Percentiles rank a stretch among this genome's conserved stretches.
Conservation (phyloP, 139 green algal genomes). For the Desmodesmus armatus region DNA sequence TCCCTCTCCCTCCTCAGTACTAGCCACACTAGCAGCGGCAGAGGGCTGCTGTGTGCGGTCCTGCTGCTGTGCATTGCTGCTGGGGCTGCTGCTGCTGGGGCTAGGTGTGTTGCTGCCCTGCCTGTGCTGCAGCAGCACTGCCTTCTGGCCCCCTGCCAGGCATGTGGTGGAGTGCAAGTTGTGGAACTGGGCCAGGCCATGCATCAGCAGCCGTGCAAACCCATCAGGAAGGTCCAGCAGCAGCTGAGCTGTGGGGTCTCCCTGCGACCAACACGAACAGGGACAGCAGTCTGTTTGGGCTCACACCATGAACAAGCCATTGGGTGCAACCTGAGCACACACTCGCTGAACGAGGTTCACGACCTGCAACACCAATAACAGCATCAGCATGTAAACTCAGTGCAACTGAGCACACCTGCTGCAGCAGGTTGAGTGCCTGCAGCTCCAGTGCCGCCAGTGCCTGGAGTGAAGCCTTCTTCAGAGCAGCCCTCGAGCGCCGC, state of each 20-base stretch:
- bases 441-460: conserved; percentile 62
- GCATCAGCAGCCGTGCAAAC: conserved; percentile 53
- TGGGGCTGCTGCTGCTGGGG: not conserved
- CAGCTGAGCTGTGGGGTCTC: conserved; percentile 8
- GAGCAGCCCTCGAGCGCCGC: conserved; percentile 42
- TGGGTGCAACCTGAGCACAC: too few species aligned
- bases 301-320: not conserved
- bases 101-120: not conserved
- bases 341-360: too few species aligned
- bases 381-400: not conserved
- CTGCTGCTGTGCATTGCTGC: not conserved
- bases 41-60: not conserved
- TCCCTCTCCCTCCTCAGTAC: not conserved
- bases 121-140: conserved; percentile 1
- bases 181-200: conserved; percentile 67
- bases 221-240: conserved; percentile 46
- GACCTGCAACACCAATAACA: not conserved
- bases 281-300: not conserved
- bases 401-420: conserved; percentile 27
- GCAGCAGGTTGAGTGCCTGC: conserved; percentile 51
- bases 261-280: not conserved
- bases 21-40: not conserved
- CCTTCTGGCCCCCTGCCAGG: not conserved
- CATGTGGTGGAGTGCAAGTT: conserved; percentile 44
- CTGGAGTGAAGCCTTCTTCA: conserved; percentile 61